Base-by-base conservation (phyloP, 352 stramenopile genomes). In the Phytophthora cryptogea region DNA sequence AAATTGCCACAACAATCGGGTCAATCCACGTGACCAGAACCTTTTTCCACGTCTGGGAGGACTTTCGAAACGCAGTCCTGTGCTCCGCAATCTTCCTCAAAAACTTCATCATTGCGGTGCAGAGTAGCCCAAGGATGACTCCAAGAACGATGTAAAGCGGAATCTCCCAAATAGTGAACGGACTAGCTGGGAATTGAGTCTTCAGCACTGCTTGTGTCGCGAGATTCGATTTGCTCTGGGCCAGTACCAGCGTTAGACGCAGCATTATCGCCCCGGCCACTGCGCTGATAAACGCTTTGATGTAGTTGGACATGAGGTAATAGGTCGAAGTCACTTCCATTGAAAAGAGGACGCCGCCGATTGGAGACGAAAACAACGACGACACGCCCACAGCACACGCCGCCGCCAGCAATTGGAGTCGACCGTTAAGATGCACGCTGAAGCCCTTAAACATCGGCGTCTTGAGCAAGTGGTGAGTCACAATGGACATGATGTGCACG, bases 401-500 rank as follows among this genome's bases (percentile, higher is more conserved):
- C 2, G 89, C 95, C 8, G 86, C 86, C 20, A 98, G 76, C 10
- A 98, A 72, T 47, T 98, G 90, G 46, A 96, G 68, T 61, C 87
- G 72, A 13, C 86, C 76, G 40, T 96, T 90, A 32, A 90, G 73
- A 9, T 77, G 79, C n/a, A 80, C 57, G 54, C 85, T 89, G 54
- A 97, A 92, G 16, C 68, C 68, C 7, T 59, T 42, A 55, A 98
- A 98, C 36, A 85, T 57, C 0, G 71, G 67, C 2, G 81, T 76
- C 35, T 83, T 80, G 57, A 98, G 90, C 35, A 98, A 63, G 40
- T 96, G 81, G 60, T 98, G 88, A 20, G 92, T 94, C 37, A 98
- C 77, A 51, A 96, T 96, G 27, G 86, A 95, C 72, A 95, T 94
- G 57, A 98, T 96, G 78, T 99, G 95, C n/a, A 99, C 96, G 82